Evolutionary conservation across 83 land plant species (phyloP), one percentile per base, ranked within the genome.

Genomic region (Isoetes engelmannii): DNA sequence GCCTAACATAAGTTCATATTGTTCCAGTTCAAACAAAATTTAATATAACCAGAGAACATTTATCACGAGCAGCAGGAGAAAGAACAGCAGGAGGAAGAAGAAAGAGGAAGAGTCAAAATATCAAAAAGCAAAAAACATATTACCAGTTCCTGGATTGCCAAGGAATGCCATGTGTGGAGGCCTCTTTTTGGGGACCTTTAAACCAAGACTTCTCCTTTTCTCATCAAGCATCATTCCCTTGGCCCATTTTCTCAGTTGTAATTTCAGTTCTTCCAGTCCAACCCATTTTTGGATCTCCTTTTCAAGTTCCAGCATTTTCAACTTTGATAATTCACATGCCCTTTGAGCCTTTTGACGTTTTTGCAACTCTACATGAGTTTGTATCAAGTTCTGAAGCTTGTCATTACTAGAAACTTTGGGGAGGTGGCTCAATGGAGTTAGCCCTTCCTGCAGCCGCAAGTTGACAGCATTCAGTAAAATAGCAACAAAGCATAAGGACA

Each of bases 131-230:
- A 15, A 3, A 49, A 51, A 51, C 12, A 12, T 51, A 15, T 7
- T 74, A 90, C 92, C 97, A 77, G 97, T 92, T 59, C 97, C 97
- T 43, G 97, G 97, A 63, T 82, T 89, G 19, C 97, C 97, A 69
- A 92, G 89, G 65, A 92, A 92, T 8, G 95, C 95, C 97, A 92
- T 92, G 69, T 92, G 97, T 17, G 97, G 97, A 7, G 84, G 81
- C 59, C 75, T 85, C 63, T 91, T 75, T 6, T 71, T 65, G 48
- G 87, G 85, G 72, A 92, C 89, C 68, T 79, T 84, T 5, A 92
- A 79, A 4, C 95, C 94, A 48, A 92, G 80, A 7, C 86, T 82
- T 44, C 83, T 77, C 10, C 97, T 83, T 63, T 80, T 85, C 71
- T 92, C 97, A 73, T 92, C 91, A 47, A 92, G 69, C 55, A 89